These are phyloP conservation scores for Colletotrichum liriopes DNA, from an alignment of 2,329 filamentous ascomycete genomes.

Conservation along the genomic window DNA sequence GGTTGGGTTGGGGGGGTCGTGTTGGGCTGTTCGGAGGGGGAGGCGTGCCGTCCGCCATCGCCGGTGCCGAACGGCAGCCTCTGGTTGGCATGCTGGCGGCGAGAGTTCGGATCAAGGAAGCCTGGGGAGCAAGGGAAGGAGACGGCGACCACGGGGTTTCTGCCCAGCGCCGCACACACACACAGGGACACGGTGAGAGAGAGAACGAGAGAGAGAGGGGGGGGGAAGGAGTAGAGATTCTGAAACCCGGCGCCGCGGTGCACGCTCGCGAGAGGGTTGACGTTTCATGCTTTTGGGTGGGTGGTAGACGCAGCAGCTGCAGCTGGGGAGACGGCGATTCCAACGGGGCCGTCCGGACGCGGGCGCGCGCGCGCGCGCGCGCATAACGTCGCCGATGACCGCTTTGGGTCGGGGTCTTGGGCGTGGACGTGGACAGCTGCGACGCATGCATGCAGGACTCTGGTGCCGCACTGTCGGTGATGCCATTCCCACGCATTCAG, in stretches of 20 bases:
- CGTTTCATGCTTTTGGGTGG: conserved; percentile 9
- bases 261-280: not conserved
- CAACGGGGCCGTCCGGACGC: not conserved
- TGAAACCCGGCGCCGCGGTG: conserved; percentile 14
- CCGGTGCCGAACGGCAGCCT: not conserved
- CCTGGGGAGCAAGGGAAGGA: too few species aligned
- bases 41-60: not conserved
- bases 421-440: not conserved
- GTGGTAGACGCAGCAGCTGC: not conserved
- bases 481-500: not conserved
- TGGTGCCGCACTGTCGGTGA: not conserved
- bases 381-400: not conserved
- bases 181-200: not conserved
- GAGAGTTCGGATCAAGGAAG: conserved; percentile 7
- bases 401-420: not conserved
- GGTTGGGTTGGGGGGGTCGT: too few species aligned
- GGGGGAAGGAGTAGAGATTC: not conserved
- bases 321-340: too few species aligned
- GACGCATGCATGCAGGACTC: not conserved
- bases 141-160: too few species aligned
- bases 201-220: too few species aligned
- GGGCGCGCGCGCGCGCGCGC: not conserved
- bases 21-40: not conserved
- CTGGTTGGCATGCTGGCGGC: not conserved
- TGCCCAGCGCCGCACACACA: too few species aligned